Evolutionary conservation across 139 green algal species (phyloP), one percentile per base, ranked within the genome.

Genomic region (Chlorella sorokiniana): DNA sequence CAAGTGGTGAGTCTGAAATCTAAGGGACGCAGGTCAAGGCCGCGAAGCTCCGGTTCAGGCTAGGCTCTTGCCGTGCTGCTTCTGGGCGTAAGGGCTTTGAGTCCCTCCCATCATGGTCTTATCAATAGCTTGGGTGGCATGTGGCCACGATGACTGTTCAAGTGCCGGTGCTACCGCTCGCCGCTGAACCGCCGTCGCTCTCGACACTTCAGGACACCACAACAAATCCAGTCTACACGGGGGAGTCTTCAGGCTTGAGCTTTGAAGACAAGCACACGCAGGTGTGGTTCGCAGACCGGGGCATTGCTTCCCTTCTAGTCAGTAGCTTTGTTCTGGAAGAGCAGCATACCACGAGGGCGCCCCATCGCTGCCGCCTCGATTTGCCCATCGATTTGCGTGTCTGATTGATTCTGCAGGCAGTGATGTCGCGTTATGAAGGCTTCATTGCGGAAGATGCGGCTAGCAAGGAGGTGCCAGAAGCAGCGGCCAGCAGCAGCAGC

Each of bases 191-290:
- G 10, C 18, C n/a, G 31, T 27, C 25, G 7, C 64, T 6, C 35
- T 45, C 35, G 16, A 6, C 9, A 63, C 37, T 73, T 27, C 37
- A 72, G 59, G 84, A 88, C 71, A 84, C 82, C 16, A 87, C 82
- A 1, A 88, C 38, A 37, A 77, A 88, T 52, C 84, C 81, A 2
- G 52, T 69, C 3, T 88, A 86, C 83, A 88, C 83, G 3, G 83
- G 83, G 9, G 76, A 87, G 29, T 48, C 42, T 23, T 40, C 51
- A n/a, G 78, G 78, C 9, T 20, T 87, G 2, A 82, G 69, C 40
- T 9, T 84, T 33, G 83, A 87, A 62, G 83, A 87, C 25, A 70
- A 76, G 59, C 78, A 78, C 33, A 82, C 82, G 73, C 73, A 79
- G 73, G 73, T 72, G 35, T 9, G 65, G 5, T 4, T 9, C 20